These are phyloP conservation scores for Coemansia sp. DNA, from an alignment of 192 early-diverging fungal species.

Conservation along the genomic window DNA sequence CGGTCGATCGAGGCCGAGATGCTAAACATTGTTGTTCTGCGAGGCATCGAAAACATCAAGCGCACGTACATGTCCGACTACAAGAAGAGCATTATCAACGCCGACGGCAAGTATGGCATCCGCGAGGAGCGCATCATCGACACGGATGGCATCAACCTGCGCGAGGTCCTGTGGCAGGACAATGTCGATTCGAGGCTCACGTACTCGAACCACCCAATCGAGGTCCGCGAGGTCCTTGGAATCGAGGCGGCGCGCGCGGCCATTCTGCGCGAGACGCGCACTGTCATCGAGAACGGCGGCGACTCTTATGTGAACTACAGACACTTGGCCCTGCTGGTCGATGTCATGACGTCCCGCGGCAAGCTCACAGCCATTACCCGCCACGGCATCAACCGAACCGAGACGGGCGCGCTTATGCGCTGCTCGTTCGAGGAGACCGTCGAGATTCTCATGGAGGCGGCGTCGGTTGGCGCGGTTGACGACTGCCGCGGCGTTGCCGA, in stretches of 20 bases:
- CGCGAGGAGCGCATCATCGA: constrained; percentile 78
- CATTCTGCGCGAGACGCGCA: constrained; percentile 82
- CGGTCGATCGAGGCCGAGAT: constrained; percentile 81
- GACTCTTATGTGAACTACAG: constrained; percentile 99
- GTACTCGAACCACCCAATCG: constrained; percentile 88
- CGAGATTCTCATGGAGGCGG: constrained; percentile 95
- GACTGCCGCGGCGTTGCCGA: constrained; percentile 96
- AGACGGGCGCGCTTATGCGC: constrained; percentile 89
- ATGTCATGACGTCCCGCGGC: constrained; percentile 95
- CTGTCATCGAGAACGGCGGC: constrained; percentile 86
- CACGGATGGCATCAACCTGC: constrained; percentile 90
- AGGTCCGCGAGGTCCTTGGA: constrained; percentile 89
- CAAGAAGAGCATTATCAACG: constrained; percentile 39
- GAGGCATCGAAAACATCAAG: constrained; percentile 81
- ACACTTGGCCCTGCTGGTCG: constrained; percentile 90
- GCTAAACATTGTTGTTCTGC: constrained; percentile 79
- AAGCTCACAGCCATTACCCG: constrained; percentile 94
- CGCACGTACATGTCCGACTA: constrained; percentile 66
- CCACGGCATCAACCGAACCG: constrained; percentile 96
- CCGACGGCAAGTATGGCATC: constrained; percentile 62
- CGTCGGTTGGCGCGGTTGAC: constrained; percentile 85
- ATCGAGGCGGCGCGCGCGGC: constrained; percentile 95
- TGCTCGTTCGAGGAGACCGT: constrained; percentile 99
- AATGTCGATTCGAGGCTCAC: constrained; percentile 79
- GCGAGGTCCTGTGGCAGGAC: constrained; percentile 78